Conservation (phyloP, 371 early-diverging fungal genomes). For the Mucor ambiguus region DNA sequence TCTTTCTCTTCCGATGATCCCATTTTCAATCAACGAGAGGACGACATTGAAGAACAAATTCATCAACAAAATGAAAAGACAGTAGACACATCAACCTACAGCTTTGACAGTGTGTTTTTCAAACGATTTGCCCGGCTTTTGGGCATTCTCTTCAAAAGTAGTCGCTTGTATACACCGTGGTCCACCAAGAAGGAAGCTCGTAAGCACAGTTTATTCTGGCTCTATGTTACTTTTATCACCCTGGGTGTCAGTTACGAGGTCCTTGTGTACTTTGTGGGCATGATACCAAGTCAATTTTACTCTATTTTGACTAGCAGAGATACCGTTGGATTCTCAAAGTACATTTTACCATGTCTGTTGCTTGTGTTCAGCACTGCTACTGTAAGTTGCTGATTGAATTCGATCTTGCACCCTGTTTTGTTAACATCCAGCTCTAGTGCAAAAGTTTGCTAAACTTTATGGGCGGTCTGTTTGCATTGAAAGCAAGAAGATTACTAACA, state of each 20-base stretch:
- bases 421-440: slow-evolving; percentile 33
- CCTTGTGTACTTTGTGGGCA: slow-evolving; percentile 73
- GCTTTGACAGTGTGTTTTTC: slow-evolving; percentile 54
- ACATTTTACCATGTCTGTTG: slow-evolving; percentile 52
- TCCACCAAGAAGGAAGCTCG: slow-evolving; percentile 30
- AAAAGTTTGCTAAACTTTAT: slow-evolving; percentile 60
- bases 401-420: background rate
- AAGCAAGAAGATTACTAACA: slow-evolving; percentile 60
- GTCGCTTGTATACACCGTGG: slow-evolving; percentile 18
- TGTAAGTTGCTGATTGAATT: slow-evolving; percentile 35
- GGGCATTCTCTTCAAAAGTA: slow-evolving; percentile 39
- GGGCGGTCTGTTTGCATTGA: slow-evolving; percentile 61
- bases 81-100: background rate
- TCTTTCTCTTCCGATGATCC: slow-evolving; percentile 17
- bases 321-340: slow-evolving; percentile 52
- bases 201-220: slow-evolving; percentile 41
- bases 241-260: slow-evolving; percentile 57
- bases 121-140: slow-evolving; percentile 48
- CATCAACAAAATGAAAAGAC: background rate
- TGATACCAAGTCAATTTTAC: slow-evolving; percentile 75
- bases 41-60: background rate
- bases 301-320: slow-evolving; percentile 66
- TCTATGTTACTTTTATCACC: slow-evolving; percentile 50
- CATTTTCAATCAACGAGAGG: slow-evolving; percentile 1
- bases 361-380: slow-evolving; percentile 62